Evolutionary conservation across 768 basidiomycete genomes (phyloP).

Genomic region (Paxillus ammoniavirescens): DNA sequence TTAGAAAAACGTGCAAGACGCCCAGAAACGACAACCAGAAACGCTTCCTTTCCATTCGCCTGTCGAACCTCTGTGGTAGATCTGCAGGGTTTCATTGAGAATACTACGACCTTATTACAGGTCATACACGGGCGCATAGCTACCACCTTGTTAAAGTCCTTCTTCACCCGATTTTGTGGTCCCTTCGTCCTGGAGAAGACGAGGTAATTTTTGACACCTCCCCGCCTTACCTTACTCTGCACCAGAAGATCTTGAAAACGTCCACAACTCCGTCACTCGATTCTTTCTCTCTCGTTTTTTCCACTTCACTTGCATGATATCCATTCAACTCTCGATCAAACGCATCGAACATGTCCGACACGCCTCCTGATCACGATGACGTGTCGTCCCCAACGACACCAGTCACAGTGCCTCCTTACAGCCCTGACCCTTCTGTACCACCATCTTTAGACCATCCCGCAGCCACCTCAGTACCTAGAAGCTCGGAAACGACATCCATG

Average conservation of each 20-base stretch:
- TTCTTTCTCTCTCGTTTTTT: background rate
- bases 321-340: slow-evolving; percentile 13
- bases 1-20: background rate
- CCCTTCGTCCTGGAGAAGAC: background rate
- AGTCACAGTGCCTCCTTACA: slow-evolving; percentile 4
- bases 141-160: background rate
- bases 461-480: slow-evolving; percentile 18
- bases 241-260: background rate
- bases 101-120: slow-evolving; percentile 10
- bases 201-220: background rate
- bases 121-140: background rate
- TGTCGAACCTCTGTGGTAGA: background rate
- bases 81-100: slow-evolving; percentile 7
- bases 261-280: background rate
- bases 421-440: slow-evolving; percentile 25
- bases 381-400: slow-evolving; percentile 13
- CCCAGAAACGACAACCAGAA: background rate
- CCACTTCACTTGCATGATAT: slow-evolving; percentile 17
- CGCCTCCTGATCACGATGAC: slow-evolving; percentile 25
- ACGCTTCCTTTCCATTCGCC: background rate
- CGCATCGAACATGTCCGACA: slow-evolving; percentile 20
- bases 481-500: slow-evolving; percentile 16
- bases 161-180: background rate
- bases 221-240: background rate
- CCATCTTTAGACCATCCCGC: slow-evolving; percentile 22